These are phyloP conservation scores for Diphasiastrum complanatum DNA, from an alignment of 83 land plant genomes.

Conservation along the genomic window DNA sequence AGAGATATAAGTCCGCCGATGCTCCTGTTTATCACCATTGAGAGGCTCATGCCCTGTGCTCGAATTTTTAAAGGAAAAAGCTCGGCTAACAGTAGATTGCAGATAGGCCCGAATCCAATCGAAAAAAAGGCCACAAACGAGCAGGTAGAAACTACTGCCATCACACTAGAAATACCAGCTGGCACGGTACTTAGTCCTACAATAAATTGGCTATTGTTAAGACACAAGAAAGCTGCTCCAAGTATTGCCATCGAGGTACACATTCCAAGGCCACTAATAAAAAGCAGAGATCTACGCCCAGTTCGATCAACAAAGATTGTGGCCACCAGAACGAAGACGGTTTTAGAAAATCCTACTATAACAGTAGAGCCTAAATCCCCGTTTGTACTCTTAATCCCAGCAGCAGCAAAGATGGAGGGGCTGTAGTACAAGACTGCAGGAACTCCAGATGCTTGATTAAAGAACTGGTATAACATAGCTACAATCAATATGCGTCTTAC, in stretches of 20 bases:
- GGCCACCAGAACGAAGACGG: slow-evolving; percentile 50
- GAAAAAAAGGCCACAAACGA: no score
- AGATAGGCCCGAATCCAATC: slow-evolving; percentile 50
- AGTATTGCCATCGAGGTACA: no score
- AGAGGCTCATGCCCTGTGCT: slow-evolving; percentile 59
- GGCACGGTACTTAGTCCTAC: no score
- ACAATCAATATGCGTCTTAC: slow-evolving; percentile 26
- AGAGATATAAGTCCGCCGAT: slow-evolving; percentile 58
- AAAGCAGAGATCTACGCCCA: slow-evolving; percentile 53
- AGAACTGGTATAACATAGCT: slow-evolving; percentile 30
- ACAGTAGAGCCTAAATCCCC: slow-evolving; percentile 37
- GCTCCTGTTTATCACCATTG: slow-evolving; percentile 48
- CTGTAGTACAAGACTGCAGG: slow-evolving; percentile 35
- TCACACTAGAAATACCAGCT: no score
- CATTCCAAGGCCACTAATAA: slow-evolving; percentile 40
- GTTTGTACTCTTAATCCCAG: slow-evolving; percentile 16
- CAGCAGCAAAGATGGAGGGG: slow-evolving; percentile 25
- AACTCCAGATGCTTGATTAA: slow-evolving; percentile 34
- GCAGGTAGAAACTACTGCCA: no score
- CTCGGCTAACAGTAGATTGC: slow-evolving; percentile 54
- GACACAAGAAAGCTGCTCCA: no score
- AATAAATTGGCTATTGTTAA: no score
- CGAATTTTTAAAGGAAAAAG: slow-evolving; percentile 58
- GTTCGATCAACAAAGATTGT: slow-evolving; percentile 39
- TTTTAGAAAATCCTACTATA: slow-evolving; percentile 51